Evolutionary conservation across 2,329 filamentous ascomycete species (phyloP), one percentile per base, ranked within the genome.

Genomic region (Colletotrichum zoysiae): DNA sequence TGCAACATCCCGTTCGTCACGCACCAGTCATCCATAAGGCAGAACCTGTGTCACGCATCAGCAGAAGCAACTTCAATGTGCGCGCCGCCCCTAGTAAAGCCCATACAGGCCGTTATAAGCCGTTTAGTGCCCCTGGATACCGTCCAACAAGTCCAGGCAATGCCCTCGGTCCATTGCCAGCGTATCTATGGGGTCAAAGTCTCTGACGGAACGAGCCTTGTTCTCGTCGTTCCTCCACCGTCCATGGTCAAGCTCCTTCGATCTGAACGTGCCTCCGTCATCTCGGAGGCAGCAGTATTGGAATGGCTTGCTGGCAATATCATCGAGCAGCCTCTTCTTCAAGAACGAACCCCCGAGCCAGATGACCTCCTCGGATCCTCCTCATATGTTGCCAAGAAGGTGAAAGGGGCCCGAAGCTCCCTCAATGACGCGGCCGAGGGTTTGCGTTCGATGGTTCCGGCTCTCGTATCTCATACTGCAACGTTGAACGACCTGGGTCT

Each of bases 201-300:
- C 55, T 82, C 82, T n/a, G 81, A 85, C 65, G 81, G 80, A 9
- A 80, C 80, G 20, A 78, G 75, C 12, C 75, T 88, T 33, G 71
- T 84, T 38, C 79, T 88, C 51, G 81, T 83, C 46, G 75, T 86
- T 5, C 78, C 85, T n/a, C 84, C 84, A 8, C 78, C 81, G 46
- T 74, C 80, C n/a, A 80, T 82, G 70, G 77, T 83, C 61, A 82
- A 83, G 65, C 78, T 87, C 38, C 79, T 89, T 42, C 83, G 86
- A 40, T 84, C 79, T 60, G 87, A 89, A 75, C 82, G 82, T 59
- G 81, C 77, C 46, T 81, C 84, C 53, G 78, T 85, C 60, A 76
- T 78, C 33, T 83, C 85, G 30, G 86, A 88, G 74, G 83, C 83
- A 12, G 76, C 80, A 11, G 74, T 86, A 2, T 75, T 88, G 48